These are phyloP conservation scores for Penicillium brasilianum DNA, from an alignment of 2,329 filamentous ascomycete genomes.

Conservation along the genomic window DNA sequence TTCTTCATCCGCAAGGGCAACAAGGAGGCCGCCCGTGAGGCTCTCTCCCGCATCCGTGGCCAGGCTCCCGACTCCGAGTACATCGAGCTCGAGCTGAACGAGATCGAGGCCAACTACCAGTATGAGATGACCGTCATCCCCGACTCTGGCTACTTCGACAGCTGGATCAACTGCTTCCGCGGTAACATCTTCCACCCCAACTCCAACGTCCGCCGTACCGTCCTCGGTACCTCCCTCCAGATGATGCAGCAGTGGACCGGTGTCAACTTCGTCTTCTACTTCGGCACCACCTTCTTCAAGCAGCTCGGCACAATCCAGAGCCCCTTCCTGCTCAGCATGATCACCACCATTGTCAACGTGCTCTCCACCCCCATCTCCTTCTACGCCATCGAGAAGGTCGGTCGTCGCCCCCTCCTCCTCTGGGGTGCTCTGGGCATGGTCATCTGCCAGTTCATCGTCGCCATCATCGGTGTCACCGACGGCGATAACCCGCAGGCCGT, in stretches of 20 bases:
- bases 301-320: conserved; percentile 76
- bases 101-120: conserved; percentile 88
- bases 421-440: conserved; percentile 81
- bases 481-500: conserved; percentile 54
- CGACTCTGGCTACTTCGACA: conserved; percentile 65
- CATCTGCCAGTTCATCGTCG: conserved; percentile 84
- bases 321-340: conserved; percentile 80
- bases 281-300: conserved; percentile 82
- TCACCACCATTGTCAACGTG: conserved; percentile 89
- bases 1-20: conserved; percentile 81
- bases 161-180: conserved; percentile 70
- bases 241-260: conserved; percentile 85
- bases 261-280: conserved; percentile 94
- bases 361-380: conserved; percentile 84
- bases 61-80: conserved; percentile 74
- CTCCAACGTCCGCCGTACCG: conserved; percentile 67
- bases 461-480: conserved; percentile 70
- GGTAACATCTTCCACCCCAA: conserved; percentile 59
- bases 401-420: conserved; percentile 80
- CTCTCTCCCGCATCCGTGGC: conserved; percentile 72
- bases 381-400: conserved; percentile 80
- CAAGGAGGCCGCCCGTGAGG: conserved; percentile 65
- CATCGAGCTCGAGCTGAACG: conserved; percentile 77
- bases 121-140: conserved; percentile 76
- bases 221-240: conserved; percentile 74